Base-by-base conservation (phyloP, 2,329 filamentous ascomycete species). In the Penicillium sp. region DNA sequence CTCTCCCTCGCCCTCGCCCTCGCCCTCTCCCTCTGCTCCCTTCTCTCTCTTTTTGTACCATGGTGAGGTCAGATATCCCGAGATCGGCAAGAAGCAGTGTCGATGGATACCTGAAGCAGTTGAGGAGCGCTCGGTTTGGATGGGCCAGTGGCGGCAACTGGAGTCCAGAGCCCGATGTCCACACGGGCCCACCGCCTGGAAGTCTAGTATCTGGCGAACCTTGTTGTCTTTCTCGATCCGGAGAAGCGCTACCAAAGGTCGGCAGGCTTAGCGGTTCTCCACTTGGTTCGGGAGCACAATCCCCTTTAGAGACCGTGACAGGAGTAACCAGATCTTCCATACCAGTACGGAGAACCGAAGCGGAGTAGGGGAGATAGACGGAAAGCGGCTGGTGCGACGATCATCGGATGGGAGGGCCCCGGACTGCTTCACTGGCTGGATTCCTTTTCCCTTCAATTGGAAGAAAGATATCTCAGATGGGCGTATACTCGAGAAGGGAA, bases 71-170 rank as follows among this genome's bases (percentile, higher is more conserved):
- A 57, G 53, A 60, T 60, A 54, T 53, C 58, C 62, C 58, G 57
- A 61, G 64, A 65, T 66, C 63, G 61, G 59, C 63, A 54, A n/a
- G 56, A 58, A 53, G 57, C 53, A 58, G 56, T 61, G 64, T 60
- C 47, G 54, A 58, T 56, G 48, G 46, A 54, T 55, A 57, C 54
- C 42, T 49, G 52, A 55, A 55, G 42, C 46, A 57, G 49, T 45
- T 46, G 46, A 46, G 32, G 18, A 46, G 31, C 31, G 44, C 31
- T 45, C 28, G 38, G 42, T 37, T 44, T 32, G 46, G 49, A 45
- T 55, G 46, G 28, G 38, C 53, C 53, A 55, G 42, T 53, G 25
- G 49, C 31, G 40, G 42, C 12, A 32, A 28, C 49, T 50, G 47
- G 53, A 49, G 47, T 39, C 29, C 15, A 48, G 38, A 5, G 42